Percentiles rank a stretch among this genome's conserved stretches.
Evolutionary conservation across 164 flowering plant species (phyloP).

Genomic region (Nelumbo lutea): DNA sequence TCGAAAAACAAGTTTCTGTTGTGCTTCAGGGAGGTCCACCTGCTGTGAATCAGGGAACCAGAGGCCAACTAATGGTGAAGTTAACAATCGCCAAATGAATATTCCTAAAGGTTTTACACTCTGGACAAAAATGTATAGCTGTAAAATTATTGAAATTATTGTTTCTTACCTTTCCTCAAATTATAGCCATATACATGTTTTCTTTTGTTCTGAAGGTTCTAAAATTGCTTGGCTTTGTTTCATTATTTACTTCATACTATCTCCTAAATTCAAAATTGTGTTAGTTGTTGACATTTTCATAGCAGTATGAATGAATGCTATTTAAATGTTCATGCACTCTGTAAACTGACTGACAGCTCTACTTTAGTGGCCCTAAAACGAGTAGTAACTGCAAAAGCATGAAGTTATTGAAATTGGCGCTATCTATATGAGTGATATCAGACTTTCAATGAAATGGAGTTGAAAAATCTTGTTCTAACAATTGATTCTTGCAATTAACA

Average conservation of each 20-base stretch:
- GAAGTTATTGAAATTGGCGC: no score
- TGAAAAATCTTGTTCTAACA: no score
- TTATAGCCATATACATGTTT: neutral
- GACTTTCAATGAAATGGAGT: no score
- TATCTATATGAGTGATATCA: no score
- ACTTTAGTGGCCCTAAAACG: no score
- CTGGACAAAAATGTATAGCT: neutral
- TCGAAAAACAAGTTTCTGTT: constrained; percentile 68
- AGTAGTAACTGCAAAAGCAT: no score
- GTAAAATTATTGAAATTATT: neutral
- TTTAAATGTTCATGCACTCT: no score
- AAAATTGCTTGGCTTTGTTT: neutral
- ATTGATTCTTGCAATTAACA: no score
- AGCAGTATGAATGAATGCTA: no score
- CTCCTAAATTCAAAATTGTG: neutral
- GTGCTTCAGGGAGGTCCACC: constrained; percentile 66
- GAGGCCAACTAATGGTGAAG: constrained; percentile 49
- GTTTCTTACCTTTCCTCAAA: neutral
- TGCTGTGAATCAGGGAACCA: constrained; percentile 47
- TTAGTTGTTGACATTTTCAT: no score
- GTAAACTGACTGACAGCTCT: no score
- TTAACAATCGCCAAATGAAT: constrained; percentile 42
- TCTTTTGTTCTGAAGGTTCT: neutral
- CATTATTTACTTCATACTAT: neutral
- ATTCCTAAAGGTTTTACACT: constrained; percentile 60